These are phyloP conservation scores for Penicillium cosmopolitanum DNA, from an alignment of 495 filamentous ascomycete genomes.

Conservation along the genomic window DNA sequence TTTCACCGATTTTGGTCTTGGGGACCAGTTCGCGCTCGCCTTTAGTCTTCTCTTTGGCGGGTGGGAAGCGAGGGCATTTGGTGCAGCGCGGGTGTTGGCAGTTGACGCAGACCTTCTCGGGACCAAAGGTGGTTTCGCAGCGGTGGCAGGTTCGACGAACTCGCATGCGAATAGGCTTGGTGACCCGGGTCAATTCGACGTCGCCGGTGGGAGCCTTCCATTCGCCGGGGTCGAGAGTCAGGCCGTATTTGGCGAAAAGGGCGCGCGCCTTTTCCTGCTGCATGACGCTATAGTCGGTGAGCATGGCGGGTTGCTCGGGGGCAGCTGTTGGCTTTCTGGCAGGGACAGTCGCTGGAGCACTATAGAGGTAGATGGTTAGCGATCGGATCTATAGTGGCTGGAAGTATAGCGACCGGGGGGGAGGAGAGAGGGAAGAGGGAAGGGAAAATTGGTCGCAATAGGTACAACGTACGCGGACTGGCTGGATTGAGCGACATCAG, in stretches of 20 bases:
- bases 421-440: no score
- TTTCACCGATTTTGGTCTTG: conserved; percentile 35
- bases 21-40: conserved; percentile 41
- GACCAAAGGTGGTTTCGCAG: conserved; percentile 73
- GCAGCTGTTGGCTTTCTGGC: conserved; percentile 20
- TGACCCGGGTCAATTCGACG: conserved; percentile 68
- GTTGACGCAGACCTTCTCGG: conserved; percentile 68
- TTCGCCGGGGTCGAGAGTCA: conserved; percentile 70
- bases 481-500: conserved; percentile 23
- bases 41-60: conserved; percentile 26
- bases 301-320: conserved; percentile 27
- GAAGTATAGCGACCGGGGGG: conserved; percentile 6
- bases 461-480: conserved; percentile 34
- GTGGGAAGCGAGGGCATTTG: conserved; percentile 74
- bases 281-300: conserved; percentile 37
- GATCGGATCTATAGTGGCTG: conserved; percentile 13
- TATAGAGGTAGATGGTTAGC: conserved; percentile 10
- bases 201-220: conserved; percentile 60
- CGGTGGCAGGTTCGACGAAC: conserved; percentile 82
- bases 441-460: conserved; percentile 14
- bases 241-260: conserved; percentile 74
- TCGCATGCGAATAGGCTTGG: conserved; percentile 90
- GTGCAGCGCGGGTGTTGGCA: conserved; percentile 80
- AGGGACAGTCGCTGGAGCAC: conserved; percentile 22
- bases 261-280: conserved; percentile 71